Base-by-base conservation (phyloP, 225 moss, liverwort and hornwort species). In the Asterella californica region DNA sequence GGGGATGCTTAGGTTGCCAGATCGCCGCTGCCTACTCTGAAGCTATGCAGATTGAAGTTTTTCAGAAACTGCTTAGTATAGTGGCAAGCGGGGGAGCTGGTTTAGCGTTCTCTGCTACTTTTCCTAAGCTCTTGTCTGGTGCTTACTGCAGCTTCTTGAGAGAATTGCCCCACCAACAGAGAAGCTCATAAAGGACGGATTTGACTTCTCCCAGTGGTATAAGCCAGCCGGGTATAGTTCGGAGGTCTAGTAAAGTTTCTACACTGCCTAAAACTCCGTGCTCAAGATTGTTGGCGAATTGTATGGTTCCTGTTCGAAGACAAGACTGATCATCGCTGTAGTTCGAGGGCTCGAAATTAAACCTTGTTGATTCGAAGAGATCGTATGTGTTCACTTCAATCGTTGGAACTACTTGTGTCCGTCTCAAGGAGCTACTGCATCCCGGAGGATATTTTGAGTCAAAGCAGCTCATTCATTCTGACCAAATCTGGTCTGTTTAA, bases 131-230 rank as follows among this genome's bases (percentile, higher is more conserved):
- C 15, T 46, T 46, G n/a, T 64, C 37, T n/a, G 47, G 46, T 22
- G 15, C n/a, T n/a, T n/a, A 48, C 17, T 88, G 87, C 93, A 99
- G 94, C 93, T 99, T 34, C 81, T 99, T 74, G 90, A 94, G 78
- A 94, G 74, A 81, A 92, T 99, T 47, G 80, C 88, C 79, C 93
- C 97, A 55, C 88, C 92, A 34, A 94, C 94, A 38, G 78, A 87
- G 79, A 90, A 91, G 75, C 84, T 99, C 79, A 99, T 99, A 36
- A 82, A 81, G 15, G 90, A 93, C 74, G 94, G 97, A 75, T 91
- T 94, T 54, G 90, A 92, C 72, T 90, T 99, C 82, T 93, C 97
- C 18, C 91, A 92, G 79, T 94, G 97, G 97, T 84, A 89, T 84
- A 94, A 94, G 76, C 97, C 97, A 67, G 30, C 84, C 25, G 93